Conservation (phyloP, 805 yeast species). For the Zygotorulaspora danielsina region DNA sequence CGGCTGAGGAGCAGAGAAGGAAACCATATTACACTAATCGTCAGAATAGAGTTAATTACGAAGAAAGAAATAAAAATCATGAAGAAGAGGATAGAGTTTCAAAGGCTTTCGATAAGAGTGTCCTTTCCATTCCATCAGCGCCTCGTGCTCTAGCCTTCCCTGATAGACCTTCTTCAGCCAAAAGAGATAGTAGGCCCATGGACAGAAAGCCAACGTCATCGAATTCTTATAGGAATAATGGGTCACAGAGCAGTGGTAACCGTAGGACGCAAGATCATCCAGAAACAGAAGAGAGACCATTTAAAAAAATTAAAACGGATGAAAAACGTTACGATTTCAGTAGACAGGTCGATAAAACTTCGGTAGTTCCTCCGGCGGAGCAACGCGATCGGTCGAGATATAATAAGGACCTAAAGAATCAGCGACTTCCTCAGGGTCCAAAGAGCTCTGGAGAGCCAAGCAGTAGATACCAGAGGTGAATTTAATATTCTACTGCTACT, state of each 20-base stretch:
- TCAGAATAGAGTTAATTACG: constrained; percentile 5
- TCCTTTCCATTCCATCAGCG: constrained; percentile 2
- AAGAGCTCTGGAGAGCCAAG: constrained; percentile 12
- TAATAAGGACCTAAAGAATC: constrained; percentile 8
- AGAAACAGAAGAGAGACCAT: constrained; percentile 13
- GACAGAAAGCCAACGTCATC: constrained; percentile 3
- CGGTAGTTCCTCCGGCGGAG: constrained; percentile 3
- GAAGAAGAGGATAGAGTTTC: constrained; percentile 7
- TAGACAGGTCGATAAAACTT: constrained; percentile 7
- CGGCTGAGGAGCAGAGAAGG: not conserved
- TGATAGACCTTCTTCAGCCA: constrained; percentile 13
- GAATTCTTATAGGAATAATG: constrained; percentile 1
- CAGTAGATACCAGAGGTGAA: constrained; percentile 24
- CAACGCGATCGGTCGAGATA: constrained; percentile 11
- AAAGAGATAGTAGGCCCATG: constrained; percentile 5
- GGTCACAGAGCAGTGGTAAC: constrained; percentile 2
- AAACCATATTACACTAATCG: constrained; percentile 6
- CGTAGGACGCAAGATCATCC: constrained; percentile 8
- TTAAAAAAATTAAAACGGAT: constrained; percentile 13
- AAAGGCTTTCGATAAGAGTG: constrained; percentile 6
- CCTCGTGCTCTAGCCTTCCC: constrained; percentile 13
- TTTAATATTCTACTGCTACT: not conserved
- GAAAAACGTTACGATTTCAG: constrained; percentile 8
- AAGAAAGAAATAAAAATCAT: constrained; percentile 1
- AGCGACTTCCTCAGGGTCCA: constrained; percentile 27